Conservation (phyloP, 2,329 filamentous ascomycete genomes). For the Neofusicoccum cordaticola region DNA sequence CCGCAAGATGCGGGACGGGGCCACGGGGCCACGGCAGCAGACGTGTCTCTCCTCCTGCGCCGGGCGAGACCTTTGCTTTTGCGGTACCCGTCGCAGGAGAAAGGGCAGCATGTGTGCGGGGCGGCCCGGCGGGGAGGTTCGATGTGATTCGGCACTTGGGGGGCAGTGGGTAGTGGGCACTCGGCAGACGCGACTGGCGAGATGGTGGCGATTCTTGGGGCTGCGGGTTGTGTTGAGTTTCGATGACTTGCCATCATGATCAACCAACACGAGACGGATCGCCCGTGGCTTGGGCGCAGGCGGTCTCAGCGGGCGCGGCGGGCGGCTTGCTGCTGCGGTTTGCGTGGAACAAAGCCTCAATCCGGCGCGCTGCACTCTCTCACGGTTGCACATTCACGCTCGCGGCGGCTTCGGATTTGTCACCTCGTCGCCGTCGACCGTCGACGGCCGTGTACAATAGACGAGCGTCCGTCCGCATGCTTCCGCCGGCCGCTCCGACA, state of each 20-base stretch:
- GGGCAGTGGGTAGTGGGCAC: background rate
- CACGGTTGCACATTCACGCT: background rate
- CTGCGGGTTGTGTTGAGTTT: background rate
- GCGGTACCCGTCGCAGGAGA: background rate
- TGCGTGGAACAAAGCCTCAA: background rate
- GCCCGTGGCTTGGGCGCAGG: background rate
- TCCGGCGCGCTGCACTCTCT: background rate
- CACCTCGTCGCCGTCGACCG: background rate
- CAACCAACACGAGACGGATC: slow-evolving; percentile 7
- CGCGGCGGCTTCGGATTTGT: background rate
- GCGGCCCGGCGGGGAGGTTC: background rate
- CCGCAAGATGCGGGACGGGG: background rate
- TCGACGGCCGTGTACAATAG: background rate
- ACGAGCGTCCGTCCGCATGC: background rate
- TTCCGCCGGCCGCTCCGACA: background rate
- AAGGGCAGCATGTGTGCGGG: background rate
- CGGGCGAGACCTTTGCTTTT: background rate
- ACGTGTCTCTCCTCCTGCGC: background rate
- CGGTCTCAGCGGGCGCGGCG: no score
- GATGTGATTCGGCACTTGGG: background rate
- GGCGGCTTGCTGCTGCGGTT: no score
- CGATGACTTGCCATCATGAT: slow-evolving; percentile 9
- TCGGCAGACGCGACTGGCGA: background rate
- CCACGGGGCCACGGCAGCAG: background rate
- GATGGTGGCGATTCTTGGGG: background rate